A percentile compares a stretch with the other conserved stretches of the same genome.
Conservation (phyloP, 2,329 filamentous ascomycete genomes). For the Metarhizium guizhouense region DNA sequence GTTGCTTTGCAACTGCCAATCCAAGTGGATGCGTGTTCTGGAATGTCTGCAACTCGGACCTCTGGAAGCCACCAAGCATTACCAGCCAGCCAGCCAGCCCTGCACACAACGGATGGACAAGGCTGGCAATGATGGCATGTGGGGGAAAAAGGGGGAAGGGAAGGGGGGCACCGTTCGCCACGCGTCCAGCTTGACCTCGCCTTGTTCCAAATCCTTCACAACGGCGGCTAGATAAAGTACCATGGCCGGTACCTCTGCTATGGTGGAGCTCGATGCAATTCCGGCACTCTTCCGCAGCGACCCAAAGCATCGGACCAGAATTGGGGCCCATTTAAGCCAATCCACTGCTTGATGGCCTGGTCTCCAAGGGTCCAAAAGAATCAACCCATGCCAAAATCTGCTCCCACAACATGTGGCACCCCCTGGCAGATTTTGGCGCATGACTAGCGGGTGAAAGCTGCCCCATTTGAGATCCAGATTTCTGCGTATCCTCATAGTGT, state of each 20-base stretch:
- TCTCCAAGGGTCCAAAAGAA: not conserved
- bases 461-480: not conserved
- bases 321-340: not conserved
- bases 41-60: not conserved
- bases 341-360: not conserved
- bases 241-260: not conserved
- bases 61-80: not conserved
- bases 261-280: slow-evolving; percentile 21
- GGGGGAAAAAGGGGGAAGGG: no score
- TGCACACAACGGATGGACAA: no score
- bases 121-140: no score
- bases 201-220: not conserved
- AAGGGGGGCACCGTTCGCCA: no score
- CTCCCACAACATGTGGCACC: not conserved
- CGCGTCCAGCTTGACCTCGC: no score
- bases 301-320: slow-evolving; percentile 9
- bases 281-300: slow-evolving; percentile 21
- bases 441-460: not conserved
- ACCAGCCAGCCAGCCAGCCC: no score
- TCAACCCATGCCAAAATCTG: not conserved
- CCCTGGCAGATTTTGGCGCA: not conserved
- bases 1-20: not conserved
- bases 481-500: not conserved
- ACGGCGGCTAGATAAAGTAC: not conserved
- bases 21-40: not conserved